These are phyloP conservation scores for Diaporthe vaccinii DNA, from an alignment of 2,329 filamentous ascomycete genomes.

Conservation along the genomic window DNA sequence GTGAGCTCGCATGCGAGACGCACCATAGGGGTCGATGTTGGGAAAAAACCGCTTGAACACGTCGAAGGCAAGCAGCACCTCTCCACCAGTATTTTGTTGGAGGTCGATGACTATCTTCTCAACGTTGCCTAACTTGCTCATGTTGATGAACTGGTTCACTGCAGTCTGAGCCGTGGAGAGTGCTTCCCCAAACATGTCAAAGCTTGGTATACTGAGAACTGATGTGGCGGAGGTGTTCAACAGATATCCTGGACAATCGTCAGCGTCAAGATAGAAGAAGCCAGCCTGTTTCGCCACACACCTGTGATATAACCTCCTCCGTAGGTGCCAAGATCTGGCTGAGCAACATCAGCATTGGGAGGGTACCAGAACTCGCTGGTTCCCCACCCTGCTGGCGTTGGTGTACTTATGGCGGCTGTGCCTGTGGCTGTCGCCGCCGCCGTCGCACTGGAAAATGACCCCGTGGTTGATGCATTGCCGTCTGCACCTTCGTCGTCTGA, in stretches of 20 bases:
- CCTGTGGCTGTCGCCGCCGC: not conserved
- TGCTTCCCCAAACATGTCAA: constrained; percentile 47
- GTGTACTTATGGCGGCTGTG: not conserved
- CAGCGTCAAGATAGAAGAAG: constrained; percentile 25
- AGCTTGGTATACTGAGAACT: constrained; percentile 56
- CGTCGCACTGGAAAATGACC: not conserved
- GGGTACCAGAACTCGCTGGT: not conserved
- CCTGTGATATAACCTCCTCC: constrained; percentile 15
- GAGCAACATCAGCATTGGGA: constrained; percentile 4
- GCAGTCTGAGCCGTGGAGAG: not conserved
- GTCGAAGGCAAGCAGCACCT: constrained; percentile 6
- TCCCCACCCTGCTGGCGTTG: not conserved
- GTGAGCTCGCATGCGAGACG: constrained; percentile 14
- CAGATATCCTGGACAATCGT: constrained; percentile 41
- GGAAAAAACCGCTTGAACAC: constrained; percentile 10
- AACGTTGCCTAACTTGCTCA: not conserved
- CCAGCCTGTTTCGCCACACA: not conserved
- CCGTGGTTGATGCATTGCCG: not conserved
- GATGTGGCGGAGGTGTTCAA: constrained; percentile 44
- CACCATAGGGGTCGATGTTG: constrained; percentile 1
- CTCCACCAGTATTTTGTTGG: constrained; percentile 20
- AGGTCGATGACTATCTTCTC: constrained; percentile 24
- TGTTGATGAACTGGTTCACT: constrained; percentile 5
- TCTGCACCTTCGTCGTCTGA: not conserved
- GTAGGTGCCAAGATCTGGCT: not conserved